Evolutionary conservation across 306 rosid genomes (phyloP), one percentile per base, ranked within the genome.

Genomic region (Prunus fruticosa): DNA sequence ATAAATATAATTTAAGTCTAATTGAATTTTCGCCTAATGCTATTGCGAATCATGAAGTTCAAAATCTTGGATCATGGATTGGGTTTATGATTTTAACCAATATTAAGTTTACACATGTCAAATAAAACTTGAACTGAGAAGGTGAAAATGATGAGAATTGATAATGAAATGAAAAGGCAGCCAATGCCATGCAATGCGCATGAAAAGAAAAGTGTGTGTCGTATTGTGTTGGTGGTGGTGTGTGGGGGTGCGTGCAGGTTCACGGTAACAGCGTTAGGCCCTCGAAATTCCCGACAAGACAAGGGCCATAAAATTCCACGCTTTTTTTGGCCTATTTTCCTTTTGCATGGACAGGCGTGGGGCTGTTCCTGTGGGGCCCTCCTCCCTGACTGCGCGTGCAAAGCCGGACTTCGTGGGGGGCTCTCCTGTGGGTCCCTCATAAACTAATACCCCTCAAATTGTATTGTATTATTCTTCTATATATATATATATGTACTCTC

Each of bases 331-430:
- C 28, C 60, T 79, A 78, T 3, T 3, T 6, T 13, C 1, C 28
- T 76, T 81, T 81, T 84, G 88, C 90, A 87, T 87, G 90, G 88
- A 79, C 83, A 83, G 76, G 90, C 86, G 86, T 79, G 81, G 81
- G 78, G 62, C 54, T 58, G 62, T 12, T 38, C 38, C 43, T 25
- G 68, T 81, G 79, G 88, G 72, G 57, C 88, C 86, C 84, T 34
- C 66, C 45, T 65, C 20, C 84, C 91, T 84, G 91, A 84, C 91
- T 87, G 83, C 91, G 91, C 91, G 85, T 87, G 91, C 91, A 80
- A 82, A 74, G 91, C 88, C 88, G 91, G 83, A 77, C 88, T 84
- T 87, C 80, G 81, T 87, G 88, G 88, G 87, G 86, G 86, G 84
- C 78, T 84, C 88, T 74, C 80, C 28, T 43, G 66, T 81, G 83